Evolutionary conservation across 805 yeast genomes (phyloP), one percentile per base, ranked within the genome.

Genomic region (Schizosaccharomyces osmophilus): DNA sequence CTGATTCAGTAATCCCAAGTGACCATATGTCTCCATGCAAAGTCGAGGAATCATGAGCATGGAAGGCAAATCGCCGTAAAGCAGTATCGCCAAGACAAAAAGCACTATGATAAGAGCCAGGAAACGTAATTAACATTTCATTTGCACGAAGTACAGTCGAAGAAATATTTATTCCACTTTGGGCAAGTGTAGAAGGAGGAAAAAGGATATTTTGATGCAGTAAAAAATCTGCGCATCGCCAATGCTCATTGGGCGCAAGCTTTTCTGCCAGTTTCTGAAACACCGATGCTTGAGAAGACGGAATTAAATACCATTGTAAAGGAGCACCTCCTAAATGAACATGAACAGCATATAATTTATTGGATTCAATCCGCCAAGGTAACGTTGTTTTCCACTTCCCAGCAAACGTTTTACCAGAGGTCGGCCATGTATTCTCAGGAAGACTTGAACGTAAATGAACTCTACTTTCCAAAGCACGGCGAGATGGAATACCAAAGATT

Each of bases 51-150:
- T 45, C 51, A 45, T 45, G 51, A 6, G 57, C 22, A 51, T 17
- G 13, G 32, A 51, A 51, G n/a, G n/a, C 57, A 51, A 51, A 29
- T 19, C 57, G 57, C 19, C 36, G 57, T 22, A 51, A 29, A 22
- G 26, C n/a, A 6, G 57, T 29, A 29, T 51, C 36, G 13, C 94
- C 95, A 66, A 78, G 82, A 66, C 87, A 87, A 72, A 83, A 84
- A 0, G 95, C 95, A 0, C 95, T 82, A 70, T 87, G 95, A 67
- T 86, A 86, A 0, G 95, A 95, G 68, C 79, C 84, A 0, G 95
- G 95, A 68, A 82, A 87, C 0, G 95, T 86, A 5, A 87, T 82
- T 66, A 87, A 82, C 64, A 86, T 86, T 68, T 87, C 95, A 61
- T 71, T 75, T 68, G 84, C 81, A 62, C 77, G 69, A 69, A 87